Evolutionary conservation across 2,329 filamentous ascomycete species (phyloP).

Genomic region (Sarocladiaceae sp.): DNA sequence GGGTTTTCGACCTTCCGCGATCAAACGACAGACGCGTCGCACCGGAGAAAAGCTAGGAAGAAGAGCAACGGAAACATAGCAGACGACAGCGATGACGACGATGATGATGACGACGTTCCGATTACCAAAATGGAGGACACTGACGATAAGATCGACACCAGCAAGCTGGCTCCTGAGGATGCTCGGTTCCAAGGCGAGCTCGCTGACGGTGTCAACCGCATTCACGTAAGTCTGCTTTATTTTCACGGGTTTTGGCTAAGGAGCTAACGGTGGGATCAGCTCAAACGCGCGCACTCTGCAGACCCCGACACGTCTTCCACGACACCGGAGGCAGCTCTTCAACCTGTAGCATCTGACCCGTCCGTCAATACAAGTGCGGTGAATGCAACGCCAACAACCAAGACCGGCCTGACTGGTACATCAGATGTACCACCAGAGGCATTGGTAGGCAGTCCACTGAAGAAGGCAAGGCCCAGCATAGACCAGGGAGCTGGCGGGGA

Average conservation of each 20-base stretch:
- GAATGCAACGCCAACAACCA: slow-evolving; percentile 15
- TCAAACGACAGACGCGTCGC: slow-evolving; percentile 48
- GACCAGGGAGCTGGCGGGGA: slow-evolving; percentile 22
- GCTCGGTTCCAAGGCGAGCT: slow-evolving; percentile 69
- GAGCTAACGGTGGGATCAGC: slow-evolving; percentile 39
- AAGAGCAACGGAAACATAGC: slow-evolving; percentile 64
- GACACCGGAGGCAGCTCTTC: slow-evolving; percentile 29
- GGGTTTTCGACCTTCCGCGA: slow-evolving; percentile 89
- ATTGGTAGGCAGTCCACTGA: slow-evolving; percentile 65
- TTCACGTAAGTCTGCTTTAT: slow-evolving; percentile 55
- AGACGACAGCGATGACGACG: slow-evolving; percentile 70
- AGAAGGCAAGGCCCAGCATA: slow-evolving; percentile 66
- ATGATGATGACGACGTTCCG: slow-evolving; percentile 64
- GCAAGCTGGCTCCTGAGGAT: slow-evolving; percentile 65
- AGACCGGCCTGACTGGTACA: slow-evolving; percentile 15
- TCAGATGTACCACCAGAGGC: slow-evolving; percentile 30
- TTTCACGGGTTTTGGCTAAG: background rate
- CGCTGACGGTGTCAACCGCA: slow-evolving; percentile 75
- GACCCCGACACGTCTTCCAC: slow-evolving; percentile 52
- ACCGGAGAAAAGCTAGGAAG: slow-evolving; percentile 57
- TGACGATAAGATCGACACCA: slow-evolving; percentile 17
- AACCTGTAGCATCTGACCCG: slow-evolving; percentile 20
- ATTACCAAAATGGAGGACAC: slow-evolving; percentile 53
- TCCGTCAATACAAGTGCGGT: slow-evolving; percentile 9
- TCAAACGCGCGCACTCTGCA: slow-evolving; percentile 75